phyloP scores from a whole-genome alignment of 306 rosid species.

The Alnus rubra region DNA sequence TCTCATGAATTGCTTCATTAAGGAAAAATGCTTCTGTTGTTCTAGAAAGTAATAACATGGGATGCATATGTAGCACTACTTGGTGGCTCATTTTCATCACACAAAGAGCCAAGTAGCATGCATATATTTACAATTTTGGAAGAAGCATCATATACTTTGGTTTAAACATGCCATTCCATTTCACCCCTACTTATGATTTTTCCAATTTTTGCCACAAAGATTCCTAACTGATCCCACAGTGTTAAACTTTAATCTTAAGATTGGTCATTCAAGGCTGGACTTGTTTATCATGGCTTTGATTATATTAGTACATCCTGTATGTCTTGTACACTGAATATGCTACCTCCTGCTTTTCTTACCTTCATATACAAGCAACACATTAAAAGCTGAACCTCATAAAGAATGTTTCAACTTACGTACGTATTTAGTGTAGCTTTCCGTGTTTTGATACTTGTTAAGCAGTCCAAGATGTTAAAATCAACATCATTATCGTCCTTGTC shows the following conservation, averaged over 20 bases:
- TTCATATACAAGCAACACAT: neutral
- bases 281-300: neutral
- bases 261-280: slow-evolving; percentile 2
- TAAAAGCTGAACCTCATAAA: neutral
- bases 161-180: neutral
- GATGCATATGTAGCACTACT: slow-evolving; percentile 10
- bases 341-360: neutral
- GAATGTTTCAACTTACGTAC: neutral
- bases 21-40: slow-evolving; percentile 13
- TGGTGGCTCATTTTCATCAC: slow-evolving; percentile 8
- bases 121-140: slow-evolving; percentile 6
- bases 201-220: neutral
- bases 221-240: neutral
- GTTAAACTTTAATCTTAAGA: neutral
- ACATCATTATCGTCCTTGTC: neutral
- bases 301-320: neutral
- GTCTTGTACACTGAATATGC: neutral
- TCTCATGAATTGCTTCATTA: slow-evolving; percentile 4
- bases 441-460: neutral
- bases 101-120: slow-evolving; percentile 23
- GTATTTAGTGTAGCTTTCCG: neutral
- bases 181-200: neutral
- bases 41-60: slow-evolving; percentile 1
- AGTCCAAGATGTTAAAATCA: neutral
- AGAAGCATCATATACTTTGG: slow-evolving; percentile 8